Conservation (phyloP, 2,329 filamentous ascomycete genomes). For the Hymenoscyphus repandus region DNA sequence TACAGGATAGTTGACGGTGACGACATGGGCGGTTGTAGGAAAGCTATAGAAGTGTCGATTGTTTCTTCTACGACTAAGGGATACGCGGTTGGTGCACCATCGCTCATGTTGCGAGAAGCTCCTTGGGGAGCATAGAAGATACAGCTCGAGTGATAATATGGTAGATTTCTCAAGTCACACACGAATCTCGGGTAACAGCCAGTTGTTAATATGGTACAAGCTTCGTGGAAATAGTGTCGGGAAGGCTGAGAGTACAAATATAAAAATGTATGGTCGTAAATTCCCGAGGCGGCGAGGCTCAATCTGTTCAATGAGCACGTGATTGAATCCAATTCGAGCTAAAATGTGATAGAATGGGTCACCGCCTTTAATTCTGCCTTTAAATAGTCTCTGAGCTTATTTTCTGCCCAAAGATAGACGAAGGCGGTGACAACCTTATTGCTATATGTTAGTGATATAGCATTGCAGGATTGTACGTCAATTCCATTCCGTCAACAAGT, state of each 20-base stretch:
- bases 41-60: constrained; percentile 13
- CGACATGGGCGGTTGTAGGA: constrained; percentile 11
- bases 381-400: too few species aligned
- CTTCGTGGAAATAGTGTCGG: not conserved
- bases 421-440: not conserved
- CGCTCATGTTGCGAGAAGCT: constrained; percentile 24
- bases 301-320: not conserved
- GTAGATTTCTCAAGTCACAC: not conserved
- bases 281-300: not conserved
- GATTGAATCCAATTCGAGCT: not conserved
- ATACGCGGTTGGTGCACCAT: constrained; percentile 22
- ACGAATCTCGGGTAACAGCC: not conserved
- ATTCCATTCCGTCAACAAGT: too few species aligned
- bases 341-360: too few species aligned
- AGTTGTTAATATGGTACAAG: not conserved
- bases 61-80: constrained; percentile 14
- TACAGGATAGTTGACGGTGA: not conserved
- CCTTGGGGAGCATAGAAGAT: constrained; percentile 10
- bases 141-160: not conserved
- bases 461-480: too few species aligned
- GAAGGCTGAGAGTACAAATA: not conserved
- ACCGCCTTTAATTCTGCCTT: too few species aligned
- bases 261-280: not conserved
- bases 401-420: too few species aligned
- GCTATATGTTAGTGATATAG: too few species aligned